Percentiles rank a stretch among this genome's conserved stretches.
Evolutionary conservation across 345 rosid genomes (phyloP).

Genomic region (Brassica napus): DNA sequence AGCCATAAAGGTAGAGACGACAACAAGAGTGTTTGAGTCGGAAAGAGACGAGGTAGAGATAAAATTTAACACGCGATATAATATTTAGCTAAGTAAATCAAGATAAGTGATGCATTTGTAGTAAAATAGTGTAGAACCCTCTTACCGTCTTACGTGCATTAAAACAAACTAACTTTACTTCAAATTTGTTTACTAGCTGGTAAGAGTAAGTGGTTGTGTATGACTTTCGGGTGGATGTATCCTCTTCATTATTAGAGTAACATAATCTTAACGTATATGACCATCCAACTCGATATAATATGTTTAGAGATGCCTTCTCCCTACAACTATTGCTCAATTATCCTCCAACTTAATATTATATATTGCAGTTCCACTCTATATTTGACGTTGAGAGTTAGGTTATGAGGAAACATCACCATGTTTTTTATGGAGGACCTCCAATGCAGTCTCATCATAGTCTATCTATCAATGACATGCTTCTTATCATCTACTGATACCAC

Average conservation of each 20-base stretch:
- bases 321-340: not conserved
- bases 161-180: not conserved
- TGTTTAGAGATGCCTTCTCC: not conserved
- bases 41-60: conserved; percentile 1
- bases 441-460: not conserved
- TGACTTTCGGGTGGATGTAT: not conserved
- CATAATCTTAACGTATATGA: not conserved
- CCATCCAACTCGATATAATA: not conserved
- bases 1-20: not conserved
- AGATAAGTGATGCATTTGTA: not conserved
- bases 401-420: not conserved
- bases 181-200: not conserved
- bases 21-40: not conserved
- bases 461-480: not conserved
- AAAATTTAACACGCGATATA: not conserved
- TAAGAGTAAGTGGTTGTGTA: not conserved
- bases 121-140: not conserved
- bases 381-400: not conserved
- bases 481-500: not conserved
- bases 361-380: not conserved
- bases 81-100: not conserved
- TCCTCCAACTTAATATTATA: not conserved
- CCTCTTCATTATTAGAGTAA: not conserved
- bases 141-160: not conserved
- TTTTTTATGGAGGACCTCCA: not conserved